Percentiles rank a stretch among this genome's conserved stretches.
Conservation (phyloP, 2,329 filamentous ascomycete genomes). For the Calycina herbarum region DNA sequence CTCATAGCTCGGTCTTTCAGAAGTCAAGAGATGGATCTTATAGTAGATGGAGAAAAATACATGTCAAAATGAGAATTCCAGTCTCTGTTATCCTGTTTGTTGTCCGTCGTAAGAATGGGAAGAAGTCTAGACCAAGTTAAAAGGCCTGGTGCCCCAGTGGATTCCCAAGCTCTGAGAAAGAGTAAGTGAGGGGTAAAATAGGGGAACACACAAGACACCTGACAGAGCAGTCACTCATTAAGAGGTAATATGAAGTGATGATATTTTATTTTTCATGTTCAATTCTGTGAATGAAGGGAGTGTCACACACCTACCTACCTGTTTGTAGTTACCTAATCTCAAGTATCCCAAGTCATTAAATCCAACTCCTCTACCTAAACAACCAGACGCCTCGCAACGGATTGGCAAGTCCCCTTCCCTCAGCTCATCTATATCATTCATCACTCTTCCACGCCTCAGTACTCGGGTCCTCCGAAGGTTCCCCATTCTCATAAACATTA, state of each 20-base stretch:
- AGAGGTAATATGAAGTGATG: background rate
- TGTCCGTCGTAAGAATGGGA: too few species aligned
- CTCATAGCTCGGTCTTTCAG: too few species aligned
- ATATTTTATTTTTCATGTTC: background rate
- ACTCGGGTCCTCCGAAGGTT: conserved; percentile 7
- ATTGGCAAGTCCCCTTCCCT: background rate
- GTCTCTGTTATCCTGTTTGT: too few species aligned
- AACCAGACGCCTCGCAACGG: background rate
- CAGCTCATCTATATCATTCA: background rate
- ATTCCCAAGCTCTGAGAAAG: too few species aligned
- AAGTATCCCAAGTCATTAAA: conserved; percentile 54
- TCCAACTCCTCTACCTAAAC: background rate
- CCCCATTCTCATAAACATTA: conserved; percentile 24
- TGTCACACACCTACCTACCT: background rate
- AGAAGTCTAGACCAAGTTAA: too few species aligned
- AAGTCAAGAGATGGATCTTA: too few species aligned
- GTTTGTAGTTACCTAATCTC: background rate
- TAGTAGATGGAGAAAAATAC: too few species aligned
- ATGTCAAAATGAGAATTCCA: too few species aligned
- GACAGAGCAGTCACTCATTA: too few species aligned
- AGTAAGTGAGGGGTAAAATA: too few species aligned
- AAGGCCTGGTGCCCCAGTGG: too few species aligned
- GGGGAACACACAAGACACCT: too few species aligned
- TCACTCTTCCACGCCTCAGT: background rate
- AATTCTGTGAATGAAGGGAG: background rate